phyloP scores from a whole-genome alignment of 768 basidiomycete genomes.

The Tylopilus rubrobrunneus region DNA sequence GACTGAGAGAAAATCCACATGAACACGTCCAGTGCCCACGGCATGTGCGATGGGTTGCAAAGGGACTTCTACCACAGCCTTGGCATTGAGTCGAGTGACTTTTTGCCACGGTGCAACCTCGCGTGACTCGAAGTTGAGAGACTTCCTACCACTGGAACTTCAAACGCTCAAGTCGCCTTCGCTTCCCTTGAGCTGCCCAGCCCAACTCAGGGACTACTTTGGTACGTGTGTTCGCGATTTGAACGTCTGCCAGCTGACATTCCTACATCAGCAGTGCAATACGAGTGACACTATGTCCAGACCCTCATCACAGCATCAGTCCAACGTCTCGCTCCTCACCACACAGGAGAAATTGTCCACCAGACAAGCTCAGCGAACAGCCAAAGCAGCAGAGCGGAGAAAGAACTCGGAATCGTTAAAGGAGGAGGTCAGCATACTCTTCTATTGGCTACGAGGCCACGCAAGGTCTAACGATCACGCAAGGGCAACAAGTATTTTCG shows the following conservation, averaged over 20 bases:
- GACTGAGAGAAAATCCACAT: too few relatives aligned
- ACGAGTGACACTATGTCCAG: neutral
- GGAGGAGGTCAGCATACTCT: slow-evolving; percentile 17
- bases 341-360: neutral
- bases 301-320: neutral
- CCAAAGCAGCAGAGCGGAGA: slow-evolving; percentile 11
- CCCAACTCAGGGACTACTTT: too few relatives aligned
- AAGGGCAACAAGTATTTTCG: slow-evolving; percentile 43
- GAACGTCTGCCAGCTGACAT: too few relatives aligned
- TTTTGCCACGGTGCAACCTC: too few relatives aligned
- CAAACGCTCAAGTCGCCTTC: neutral
- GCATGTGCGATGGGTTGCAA: too few relatives aligned
- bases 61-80: too few relatives aligned
- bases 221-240: too few relatives aligned
- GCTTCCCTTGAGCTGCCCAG: neutral
- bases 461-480: slow-evolving; percentile 8
- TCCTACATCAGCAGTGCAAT: neutral
- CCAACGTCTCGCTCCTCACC: neutral
- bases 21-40: too few relatives aligned
- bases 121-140: too few relatives aligned
- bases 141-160: neutral
- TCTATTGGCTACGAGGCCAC: neutral
- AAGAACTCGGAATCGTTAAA: slow-evolving; percentile 23
- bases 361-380: slow-evolving; percentile 10
- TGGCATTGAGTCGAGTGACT: too few relatives aligned